Evolutionary conservation across 495 filamentous ascomycete genomes (phyloP), one percentile per base, ranked within the genome.

Genomic region (Hypoxylon fuscum): DNA sequence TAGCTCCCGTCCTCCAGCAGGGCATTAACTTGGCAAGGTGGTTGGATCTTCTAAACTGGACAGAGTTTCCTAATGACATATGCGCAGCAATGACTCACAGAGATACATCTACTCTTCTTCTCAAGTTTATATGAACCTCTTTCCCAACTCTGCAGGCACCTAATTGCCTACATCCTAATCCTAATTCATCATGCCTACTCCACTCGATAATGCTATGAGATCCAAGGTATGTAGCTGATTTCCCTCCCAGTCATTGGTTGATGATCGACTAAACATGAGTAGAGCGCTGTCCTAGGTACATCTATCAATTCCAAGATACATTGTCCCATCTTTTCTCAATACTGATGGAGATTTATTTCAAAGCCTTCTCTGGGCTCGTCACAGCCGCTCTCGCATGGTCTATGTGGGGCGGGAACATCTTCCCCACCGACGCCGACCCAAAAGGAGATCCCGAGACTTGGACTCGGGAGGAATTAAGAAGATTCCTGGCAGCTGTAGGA

Each of bases 381-480:
- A 89, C 91, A 2, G 92, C 90, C 2, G 93, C 89, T 5, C 88
- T 93, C 5, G 89, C 83, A 14, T 96, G 88, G 87, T 82, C 88
- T 2, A 96, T 96, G 58, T 91, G 89, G 88, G 89, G 90, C 47
- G 82, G 84, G 21, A 90, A 92, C 55, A 82, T 96, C 62, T 93
- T 96, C 61, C 91, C 92, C 1, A 65, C 78, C 0, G 74, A 86
- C 48, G 59, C 74, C 21, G 93, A 96, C 72, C 93, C 93, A n/a
- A 88, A 76, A 47, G 92, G 93, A 78, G 86, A 91, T 55, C 92
- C 91, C 2, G 81, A 85, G 27, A 81, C 74, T 17, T 95, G 91
- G 91, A 88, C 89, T 17, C 74, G 77, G 29, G 85, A 88, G 23
- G 91, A 95, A 55, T 75, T 93, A 68, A 79, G 80, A 49, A 78